phyloP scores from a whole-genome alignment of 371 early-diverging fungal genomes.

The Lichtheimia ornata region DNA sequence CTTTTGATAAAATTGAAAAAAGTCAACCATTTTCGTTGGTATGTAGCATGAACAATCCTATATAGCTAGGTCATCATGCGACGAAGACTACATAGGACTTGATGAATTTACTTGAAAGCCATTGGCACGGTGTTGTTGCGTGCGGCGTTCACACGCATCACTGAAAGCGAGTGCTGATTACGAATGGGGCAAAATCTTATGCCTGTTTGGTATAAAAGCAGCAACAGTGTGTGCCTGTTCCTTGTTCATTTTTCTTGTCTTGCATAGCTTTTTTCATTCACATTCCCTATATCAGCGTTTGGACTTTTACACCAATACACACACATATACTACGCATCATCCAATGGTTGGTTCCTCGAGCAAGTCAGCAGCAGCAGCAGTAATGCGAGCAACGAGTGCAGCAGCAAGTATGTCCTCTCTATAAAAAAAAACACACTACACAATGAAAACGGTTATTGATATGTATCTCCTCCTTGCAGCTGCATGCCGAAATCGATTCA shows the following conservation, averaged over 20 bases:
- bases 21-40: no score
- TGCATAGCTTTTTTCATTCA: no score
- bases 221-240: background rate
- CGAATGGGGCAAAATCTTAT: constrained; percentile 4
- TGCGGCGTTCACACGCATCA: constrained; percentile 4
- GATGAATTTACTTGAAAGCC: no score
- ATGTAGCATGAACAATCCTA: no score
- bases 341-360: constrained; percentile 8
- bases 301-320: no score
- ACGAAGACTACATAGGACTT: no score
- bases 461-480: background rate
- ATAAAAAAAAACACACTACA: no score
- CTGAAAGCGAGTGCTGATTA: constrained; percentile 4
- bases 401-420: constrained; percentile 6
- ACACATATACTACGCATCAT: background rate
- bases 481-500: constrained; percentile 50
- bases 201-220: no score
- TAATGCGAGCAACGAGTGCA: constrained; percentile 13
- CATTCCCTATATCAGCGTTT: background rate
- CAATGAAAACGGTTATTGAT: no score
- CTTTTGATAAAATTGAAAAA: no score
- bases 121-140: no score
- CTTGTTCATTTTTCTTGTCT: background rate
- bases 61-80: no score
- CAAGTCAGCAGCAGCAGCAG: constrained; percentile 9